Evolutionary conservation across 2,329 filamentous ascomycete genomes (phyloP).

Genomic region (Cercospora sojina): DNA sequence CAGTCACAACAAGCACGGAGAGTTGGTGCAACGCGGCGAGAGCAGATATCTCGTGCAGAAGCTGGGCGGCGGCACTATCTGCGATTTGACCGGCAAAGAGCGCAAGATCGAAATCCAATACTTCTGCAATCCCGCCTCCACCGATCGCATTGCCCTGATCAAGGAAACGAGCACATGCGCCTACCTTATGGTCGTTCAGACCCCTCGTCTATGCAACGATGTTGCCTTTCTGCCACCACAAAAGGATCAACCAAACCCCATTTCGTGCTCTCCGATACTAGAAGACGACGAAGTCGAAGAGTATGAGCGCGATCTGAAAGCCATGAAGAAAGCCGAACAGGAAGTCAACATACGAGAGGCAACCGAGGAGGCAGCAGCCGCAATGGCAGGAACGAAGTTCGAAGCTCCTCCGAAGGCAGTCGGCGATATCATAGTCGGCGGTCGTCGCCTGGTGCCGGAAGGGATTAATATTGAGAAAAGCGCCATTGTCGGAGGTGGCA

Average conservation of each 20-base stretch:
- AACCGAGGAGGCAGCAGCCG: conserved; percentile 36
- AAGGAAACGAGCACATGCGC: conserved; percentile 89
- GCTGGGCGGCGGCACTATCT: conserved; percentile 74
- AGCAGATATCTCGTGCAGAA: conserved; percentile 83
- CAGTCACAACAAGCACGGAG: conserved; percentile 41
- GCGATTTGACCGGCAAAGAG: conserved; percentile 78
- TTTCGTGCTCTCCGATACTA: conserved; percentile 73
- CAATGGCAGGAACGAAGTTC: conserved; percentile 18
- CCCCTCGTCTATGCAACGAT: conserved; percentile 82
- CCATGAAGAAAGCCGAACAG: conserved; percentile 22
- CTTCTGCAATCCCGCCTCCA: conserved; percentile 73
- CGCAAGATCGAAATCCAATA: conserved; percentile 82
- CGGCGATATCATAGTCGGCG: conserved; percentile 61
- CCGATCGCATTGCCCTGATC: conserved; percentile 83
- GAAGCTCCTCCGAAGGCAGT: conserved; percentile 40
- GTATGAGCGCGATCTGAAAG: conserved; percentile 35
- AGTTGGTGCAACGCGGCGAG: conserved; percentile 75
- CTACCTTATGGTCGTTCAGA: conserved; percentile 91
- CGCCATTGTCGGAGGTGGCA: conserved; percentile 50
- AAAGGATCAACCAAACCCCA: conserved; percentile 71
- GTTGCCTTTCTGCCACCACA: conserved; percentile 80
- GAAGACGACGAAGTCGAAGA: conserved; percentile 50
- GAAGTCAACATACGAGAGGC: conserved; percentile 27
- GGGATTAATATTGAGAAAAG: conserved; percentile 58
- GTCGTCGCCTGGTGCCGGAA: conserved; percentile 54